Evolutionary conservation across 1,284 basidiomycete genomes (phyloP).

Genomic region (Volvariella surrecta): DNA sequence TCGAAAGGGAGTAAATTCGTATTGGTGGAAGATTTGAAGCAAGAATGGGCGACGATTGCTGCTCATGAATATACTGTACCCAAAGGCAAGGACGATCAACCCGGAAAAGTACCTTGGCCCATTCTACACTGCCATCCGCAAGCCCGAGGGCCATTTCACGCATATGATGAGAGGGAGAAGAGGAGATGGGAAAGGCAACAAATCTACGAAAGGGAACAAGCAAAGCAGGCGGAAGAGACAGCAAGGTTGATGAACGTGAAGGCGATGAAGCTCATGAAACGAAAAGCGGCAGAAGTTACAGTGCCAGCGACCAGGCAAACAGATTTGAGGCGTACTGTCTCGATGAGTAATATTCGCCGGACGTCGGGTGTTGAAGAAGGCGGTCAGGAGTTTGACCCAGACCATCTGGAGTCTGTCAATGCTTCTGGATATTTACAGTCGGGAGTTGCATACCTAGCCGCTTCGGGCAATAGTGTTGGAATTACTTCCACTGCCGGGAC

Average conservation of each 20-base stretch:
- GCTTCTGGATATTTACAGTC: slow-evolving; percentile 66
- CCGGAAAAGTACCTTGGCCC: slow-evolving; percentile 56
- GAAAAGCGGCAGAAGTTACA: slow-evolving; percentile 29
- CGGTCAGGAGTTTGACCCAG: slow-evolving; percentile 11
- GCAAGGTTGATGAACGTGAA: slow-evolving; percentile 27
- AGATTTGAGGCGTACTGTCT: slow-evolving; percentile 69
- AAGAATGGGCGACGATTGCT: slow-evolving; percentile 67
- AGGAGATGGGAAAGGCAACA: slow-evolving; percentile 53
- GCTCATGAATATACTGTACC: slow-evolving; percentile 54
- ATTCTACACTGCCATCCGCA: slow-evolving; percentile 64
- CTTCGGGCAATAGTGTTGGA: slow-evolving; percentile 91
- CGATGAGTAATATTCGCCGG: slow-evolving; percentile 68
- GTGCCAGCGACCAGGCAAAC: slow-evolving; percentile 24
- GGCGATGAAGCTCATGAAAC: slow-evolving; percentile 21
- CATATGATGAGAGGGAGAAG: slow-evolving; percentile 66
- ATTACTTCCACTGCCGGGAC: slow-evolving; percentile 86
- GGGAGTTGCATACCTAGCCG: slow-evolving; percentile 62
- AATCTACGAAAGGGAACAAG: slow-evolving; percentile 39
- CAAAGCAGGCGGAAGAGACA: slow-evolving; percentile 28
- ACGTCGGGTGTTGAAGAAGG: slow-evolving; percentile 28
- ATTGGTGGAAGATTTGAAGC: slow-evolving; percentile 84
- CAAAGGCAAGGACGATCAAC: slow-evolving; percentile 40
- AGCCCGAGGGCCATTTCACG: slow-evolving; percentile 62
- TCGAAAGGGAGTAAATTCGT: slow-evolving; percentile 72
- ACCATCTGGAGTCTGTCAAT: slow-evolving; percentile 43